These are phyloP conservation scores for Miscanthus sacchariflorus DNA, from an alignment of 202 grass and related monocot species.

Conservation along the genomic window DNA sequence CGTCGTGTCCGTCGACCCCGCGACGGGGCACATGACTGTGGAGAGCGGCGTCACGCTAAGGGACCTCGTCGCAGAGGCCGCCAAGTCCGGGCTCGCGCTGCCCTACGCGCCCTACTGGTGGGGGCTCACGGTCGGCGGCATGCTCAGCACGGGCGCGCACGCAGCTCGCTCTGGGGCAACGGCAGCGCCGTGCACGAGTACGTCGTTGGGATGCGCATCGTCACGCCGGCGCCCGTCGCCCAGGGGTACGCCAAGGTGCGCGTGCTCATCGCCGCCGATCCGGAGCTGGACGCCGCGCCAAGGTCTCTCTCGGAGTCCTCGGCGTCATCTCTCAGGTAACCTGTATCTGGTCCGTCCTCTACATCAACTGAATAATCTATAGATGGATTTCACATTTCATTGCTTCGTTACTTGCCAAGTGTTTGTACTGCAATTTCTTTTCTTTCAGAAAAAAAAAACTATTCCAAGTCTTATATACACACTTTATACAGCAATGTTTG, in stretches of 20 bases:
- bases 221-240: constrained; percentile 50
- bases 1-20: constrained; percentile 52
- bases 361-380: background rate
- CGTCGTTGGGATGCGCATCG: constrained; percentile 65
- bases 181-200: constrained; percentile 89
- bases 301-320: constrained; percentile 88
- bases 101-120: constrained; percentile 80
- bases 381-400: background rate
- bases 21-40: constrained; percentile 39
- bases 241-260: constrained; percentile 56
- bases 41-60: constrained; percentile 63
- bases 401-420: too few relatives aligned
- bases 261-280: constrained; percentile 39
- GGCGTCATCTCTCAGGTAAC: constrained; percentile 77
- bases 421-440: too few relatives aligned
- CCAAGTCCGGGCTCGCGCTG: constrained; percentile 56
- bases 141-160: constrained; percentile 73
- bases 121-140: constrained; percentile 76
- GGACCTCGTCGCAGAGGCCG: constrained; percentile 52
- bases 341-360: too few relatives aligned
- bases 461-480: too few relatives aligned
- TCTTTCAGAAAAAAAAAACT: too few relatives aligned
- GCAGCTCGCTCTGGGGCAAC: constrained; percentile 74
- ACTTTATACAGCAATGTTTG: too few relatives aligned
- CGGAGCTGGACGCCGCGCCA: constrained; percentile 72